Evolutionary conservation across 2,329 filamentous ascomycete genomes (phyloP), one percentile per base, ranked within the genome.

Genomic region (Aspergillus tanneri): DNA sequence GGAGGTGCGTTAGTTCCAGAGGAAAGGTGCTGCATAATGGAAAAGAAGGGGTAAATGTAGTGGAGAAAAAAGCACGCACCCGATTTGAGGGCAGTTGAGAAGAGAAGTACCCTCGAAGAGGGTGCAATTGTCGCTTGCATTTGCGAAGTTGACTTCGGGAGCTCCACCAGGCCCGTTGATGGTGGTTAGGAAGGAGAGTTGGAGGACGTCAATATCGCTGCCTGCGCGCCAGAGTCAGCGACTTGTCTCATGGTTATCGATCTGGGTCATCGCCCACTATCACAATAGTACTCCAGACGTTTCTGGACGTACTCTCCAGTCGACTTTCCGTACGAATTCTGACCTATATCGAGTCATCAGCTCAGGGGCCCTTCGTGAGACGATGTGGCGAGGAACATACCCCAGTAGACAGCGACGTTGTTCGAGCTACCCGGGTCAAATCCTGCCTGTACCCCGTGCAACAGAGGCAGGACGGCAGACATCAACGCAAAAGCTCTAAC

Each of bases 401-500:
- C 85, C 84, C 84, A 88, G 64, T 88, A 88, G 1, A 86, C 73
- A 16, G 79, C 83, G 43, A 87, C 61, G 57, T 86, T 87, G 42
- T 27, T 42, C 2, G 23, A 5, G 3, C 14, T 16, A 12, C 24
- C 11, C 27, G 38, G 23, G 9, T 43, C 34, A 3, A 43, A 4
- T 19, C 19, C 45, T 12, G 45, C 45, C 23, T n/a, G 43, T 19
- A 21, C 43, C 23, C 43, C 43, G 2, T 36, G 32, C 30, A 34
- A 18, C 30, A 34, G 7, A 7, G 30, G 30, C 3, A 34, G 19
- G 6, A 19, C 30, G 7, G 19, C 19, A 3, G 30, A 34, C 16
- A 34, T 8, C 30, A 34, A 5, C 6, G 16, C 19, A 2, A 34
- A 9, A 18, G 30, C 30, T 16, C 19, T 34, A 18, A 34, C 14